Base-by-base conservation (phyloP, 2,329 filamentous ascomycete species). In the Cercospora sesami region DNA sequence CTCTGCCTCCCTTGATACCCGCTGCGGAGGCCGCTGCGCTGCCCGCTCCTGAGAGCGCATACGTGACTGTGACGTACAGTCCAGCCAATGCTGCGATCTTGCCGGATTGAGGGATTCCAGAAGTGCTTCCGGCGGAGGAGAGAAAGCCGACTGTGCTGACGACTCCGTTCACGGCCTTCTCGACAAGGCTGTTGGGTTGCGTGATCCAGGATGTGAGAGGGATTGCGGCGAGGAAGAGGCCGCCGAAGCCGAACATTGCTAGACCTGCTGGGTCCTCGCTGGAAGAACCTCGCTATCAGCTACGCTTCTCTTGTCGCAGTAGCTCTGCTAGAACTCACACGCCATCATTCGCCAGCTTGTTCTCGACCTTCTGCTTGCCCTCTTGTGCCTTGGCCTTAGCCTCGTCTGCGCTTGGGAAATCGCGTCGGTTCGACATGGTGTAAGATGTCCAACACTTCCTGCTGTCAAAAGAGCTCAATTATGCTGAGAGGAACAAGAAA, bases 121-220 rank as follows among this genome's bases (percentile, higher is more conserved):
- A 60, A 21, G 58, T 70, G 23, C 64, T 57, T 55, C 74, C 73
- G 10, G 74, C 73, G 21, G 73, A 70, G 36, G 66, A 64, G 58
- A 75, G 59, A 69, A 68, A 74, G 64, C 67, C 72, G 16, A 76
- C 65, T 31, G 66, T 68, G 70, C 59, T 57, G 63, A 70, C 64
- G 63, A 75, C 68, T 51, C 72, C 73, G 61, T 75, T 75, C 64
- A 76, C 71, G 60, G 71, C 73, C 26, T 72, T 71, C 59, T 75
- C 73, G 63, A 75, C 33, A 30, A 76, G 67, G 64, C 70, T 68
- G 66, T 70, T 69, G 55, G 72, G 71, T 42, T 72, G 70, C 1
- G 75, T 64, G 68, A 76, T 68, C 70, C 71, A 76, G 68, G 61
- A 68, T n/a, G 74, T 75, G 30, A 76, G 61, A 30, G 75, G 75